Evolutionary conservation across 2,329 filamentous ascomycete genomes (phyloP), one percentile per base, ranked within the genome.

Genomic region (Hypomyces rosellus): DNA sequence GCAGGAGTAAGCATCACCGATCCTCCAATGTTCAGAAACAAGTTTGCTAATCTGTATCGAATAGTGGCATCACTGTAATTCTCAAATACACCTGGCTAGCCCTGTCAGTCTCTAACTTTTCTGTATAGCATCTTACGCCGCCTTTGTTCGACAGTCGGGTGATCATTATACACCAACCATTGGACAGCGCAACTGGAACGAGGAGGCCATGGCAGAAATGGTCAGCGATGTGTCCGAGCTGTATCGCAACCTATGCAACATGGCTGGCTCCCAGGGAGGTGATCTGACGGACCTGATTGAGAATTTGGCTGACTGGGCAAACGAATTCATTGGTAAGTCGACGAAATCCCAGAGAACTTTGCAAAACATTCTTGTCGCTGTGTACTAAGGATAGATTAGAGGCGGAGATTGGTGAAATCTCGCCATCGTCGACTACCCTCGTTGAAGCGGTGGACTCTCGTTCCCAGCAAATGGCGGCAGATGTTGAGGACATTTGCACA

Each of bases 121-220:
- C n/a, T 11, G 44, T 34, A 45, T 39, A 69, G 62, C 18, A 4
- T 57, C 65, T 1, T 76, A 73, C 46, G 50, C 63, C 15, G 71
- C 73, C 0, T 76, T 74, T 50, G 74, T 71, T 45, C 59, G 65
- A 13, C 61, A 74, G 0, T 70, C 63, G 45, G 74, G 74, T 0
- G 54, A 61, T 7, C 53, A 75, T 45, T 47, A 0, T 3, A 73
- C 71, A 0, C 0, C 3, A 0, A 36, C 40, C 0, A 55, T 51
- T 3, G 65, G 65, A 0, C 38, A 34, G 1, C 65, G 54, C n/a
- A 67, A 69, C 49, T 77, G 74, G 74, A 77, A 77, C 46, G 59
- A 68, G 45, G 71, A 76, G 56, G 68, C 67, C 1, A 72, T 73
- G 3, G 30, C 49, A 1, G 36, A 36, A 1, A 73, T 76, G 71